Base-by-base conservation (phyloP, 2,329 filamentous ascomycete species). In the Pestalotiopsis sp. region DNA sequence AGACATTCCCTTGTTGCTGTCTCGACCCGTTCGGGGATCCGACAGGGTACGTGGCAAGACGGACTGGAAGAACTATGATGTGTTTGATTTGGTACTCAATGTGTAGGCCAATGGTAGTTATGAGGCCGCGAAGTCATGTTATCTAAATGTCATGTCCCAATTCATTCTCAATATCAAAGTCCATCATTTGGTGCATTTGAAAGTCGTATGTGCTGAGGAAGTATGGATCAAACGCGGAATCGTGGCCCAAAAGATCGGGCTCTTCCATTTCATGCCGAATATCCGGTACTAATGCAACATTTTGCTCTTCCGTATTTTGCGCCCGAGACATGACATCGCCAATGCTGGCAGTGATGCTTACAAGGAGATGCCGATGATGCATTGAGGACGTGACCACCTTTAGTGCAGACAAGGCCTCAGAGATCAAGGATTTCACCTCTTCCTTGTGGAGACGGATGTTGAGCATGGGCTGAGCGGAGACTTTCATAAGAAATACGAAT, bases 401-500 rank as follows among this genome's bases (percentile, higher is more conserved):
- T 2, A 74, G 65, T 1, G 69, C 69, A 14, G 39, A 23, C 23
- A 70, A 41, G 2, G 70, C 52, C 12, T 45, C 49, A 39, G 20
- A 58, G 12, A 71, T 49, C 11, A 73, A 67, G 3, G 45, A 57
- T 25, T 64, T 59, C 9, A 85, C 69, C 36, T 71, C 72, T 9
- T 64, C 36, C 6, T 65, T 63, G 68, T 75, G 68, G 27, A 75
- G 62, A 38, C 69, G 60, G 3, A 74, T 68, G 2, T 68, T 62
- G 5, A 65, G 17, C 3, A 66, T 66, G 58, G 67, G 71, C 39
- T 69, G 70, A 11, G 73, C 71, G 4, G 72, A 70, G 3, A 75
- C 71, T 56, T 75, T 75, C 57, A 76, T 66, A 1, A 76, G 62
- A 60, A 77, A 76, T 13, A 77, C 75, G 1, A 72, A 73, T 11